These are phyloP conservation scores for Coniochaeta sp. DNA, from an alignment of 2,329 filamentous ascomycete species.

Conservation along the genomic window DNA sequence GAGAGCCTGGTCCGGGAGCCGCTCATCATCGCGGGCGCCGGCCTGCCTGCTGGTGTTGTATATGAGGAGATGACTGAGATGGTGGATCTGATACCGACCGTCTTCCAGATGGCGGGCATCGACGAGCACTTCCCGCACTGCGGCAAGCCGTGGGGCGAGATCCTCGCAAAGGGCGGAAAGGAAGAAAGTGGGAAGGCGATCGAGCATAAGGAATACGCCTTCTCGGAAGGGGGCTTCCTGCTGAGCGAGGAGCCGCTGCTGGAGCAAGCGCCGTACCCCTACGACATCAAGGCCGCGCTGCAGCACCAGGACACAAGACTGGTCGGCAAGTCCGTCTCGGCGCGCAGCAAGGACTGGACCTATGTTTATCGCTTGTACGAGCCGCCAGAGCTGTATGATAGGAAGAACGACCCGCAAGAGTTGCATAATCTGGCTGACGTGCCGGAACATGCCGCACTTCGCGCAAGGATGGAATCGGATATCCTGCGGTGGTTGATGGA, in stretches of 20 bases:
- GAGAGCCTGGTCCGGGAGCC: constrained; percentile 34
- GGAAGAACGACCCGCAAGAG: constrained; percentile 27
- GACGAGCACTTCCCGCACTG: constrained; percentile 31
- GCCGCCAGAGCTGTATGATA: constrained; percentile 32
- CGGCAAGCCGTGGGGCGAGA: constrained; percentile 24
- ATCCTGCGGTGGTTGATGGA: constrained; percentile 30
- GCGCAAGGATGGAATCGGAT: constrained; percentile 18
- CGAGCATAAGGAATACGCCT: constrained; percentile 30
- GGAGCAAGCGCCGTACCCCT: constrained; percentile 33
- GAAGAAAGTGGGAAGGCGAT: constrained; percentile 9
- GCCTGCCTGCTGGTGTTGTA: constrained; percentile 25
- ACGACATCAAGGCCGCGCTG: constrained; percentile 35
- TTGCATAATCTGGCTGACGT: constrained; percentile 28
- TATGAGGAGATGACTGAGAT: constrained; percentile 31
- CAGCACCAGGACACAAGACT: constrained; percentile 35
- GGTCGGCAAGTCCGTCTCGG: constrained; percentile 32
- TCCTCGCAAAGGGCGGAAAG: constrained; percentile 9
- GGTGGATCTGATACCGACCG: constrained; percentile 36
- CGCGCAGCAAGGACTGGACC: constrained; percentile 28
- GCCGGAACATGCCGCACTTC: constrained; percentile 14
- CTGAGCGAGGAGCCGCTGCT: constrained; percentile 34
- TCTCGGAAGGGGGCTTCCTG: constrained; percentile 36
- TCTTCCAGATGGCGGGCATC: constrained; percentile 29
- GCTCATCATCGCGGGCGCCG: constrained; percentile 32
- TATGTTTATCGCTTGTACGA: constrained; percentile 39